These are phyloP conservation scores for Aspergillus mulundensis DNA, from an alignment of 495 filamentous ascomycete species.

Conservation along the genomic window DNA sequence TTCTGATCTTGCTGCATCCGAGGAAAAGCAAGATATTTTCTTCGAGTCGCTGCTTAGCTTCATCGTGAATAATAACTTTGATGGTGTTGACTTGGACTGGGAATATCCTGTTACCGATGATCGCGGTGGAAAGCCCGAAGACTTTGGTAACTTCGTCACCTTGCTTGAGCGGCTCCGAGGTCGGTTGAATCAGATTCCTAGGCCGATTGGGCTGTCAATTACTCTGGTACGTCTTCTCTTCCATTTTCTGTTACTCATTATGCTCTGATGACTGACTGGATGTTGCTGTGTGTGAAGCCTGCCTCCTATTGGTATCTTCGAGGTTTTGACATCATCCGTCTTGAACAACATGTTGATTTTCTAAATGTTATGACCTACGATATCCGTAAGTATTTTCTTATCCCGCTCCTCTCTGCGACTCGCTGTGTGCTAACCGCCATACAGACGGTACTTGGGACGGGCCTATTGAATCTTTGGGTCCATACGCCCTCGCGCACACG, in stretches of 20 bases:
- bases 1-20: constrained; percentile 17
- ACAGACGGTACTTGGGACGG: constrained; percentile 16
- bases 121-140: constrained; percentile 39
- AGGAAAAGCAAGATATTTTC: constrained; percentile 31
- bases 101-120: constrained; percentile 30
- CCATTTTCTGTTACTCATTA: too few relatives aligned
- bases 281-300: too few relatives aligned
- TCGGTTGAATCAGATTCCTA: constrained; percentile 36
- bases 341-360: constrained; percentile 42
- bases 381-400: too few relatives aligned
- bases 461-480: background rate
- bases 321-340: constrained; percentile 23
- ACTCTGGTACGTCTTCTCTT: constrained; percentile 26
- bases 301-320: constrained; percentile 36
- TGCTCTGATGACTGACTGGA: too few relatives aligned
- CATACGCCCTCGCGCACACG: constrained; percentile 5
- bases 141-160: too few relatives aligned
- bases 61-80: constrained; percentile 42
- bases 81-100: constrained; percentile 48
- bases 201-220: constrained; percentile 11
- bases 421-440: too few relatives aligned
- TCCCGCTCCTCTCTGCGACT: too few relatives aligned
- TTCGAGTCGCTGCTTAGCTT: constrained; percentile 30
- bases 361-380: constrained; percentile 56
- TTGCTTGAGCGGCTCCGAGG: constrained; percentile 2